Base-by-base conservation (phyloP, 192 early-diverging fungal genomes). In the Lobulomyces angularis region DNA sequence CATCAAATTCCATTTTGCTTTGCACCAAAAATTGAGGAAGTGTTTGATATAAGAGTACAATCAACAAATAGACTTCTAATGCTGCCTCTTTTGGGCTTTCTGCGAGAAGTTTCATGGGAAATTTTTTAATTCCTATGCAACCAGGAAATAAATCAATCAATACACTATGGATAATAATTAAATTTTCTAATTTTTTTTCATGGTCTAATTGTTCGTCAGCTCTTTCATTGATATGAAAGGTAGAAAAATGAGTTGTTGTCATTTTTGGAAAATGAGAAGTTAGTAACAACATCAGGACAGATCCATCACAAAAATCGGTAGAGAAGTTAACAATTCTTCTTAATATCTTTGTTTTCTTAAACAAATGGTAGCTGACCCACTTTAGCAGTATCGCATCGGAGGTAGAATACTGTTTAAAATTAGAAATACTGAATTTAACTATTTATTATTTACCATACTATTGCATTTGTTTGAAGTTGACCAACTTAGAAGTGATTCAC, bases 21-120 rank as follows among this genome's bases (percentile, higher is more conserved):
- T 53, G 40, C 2, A 65, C 51, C 4, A 72, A 31, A 43, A 64
- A 72, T 20, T 39, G n/a, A 6, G 69, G 69, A 5, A 72, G 43
- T 3, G 57, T 65, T 40, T 72, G 62, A 40, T 60, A 64, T 12
- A 72, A 43, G 29, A 72, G 62, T 6, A 61, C 18, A 8, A 58
- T 35, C 2, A 72, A 45, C 3, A 72, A 37, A 8, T 51, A 27
- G n/a, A 55, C 35, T 18, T 72, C 59, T 3, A 65, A 23, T 21
- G 5, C 26, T 18, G 20, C 32, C 17, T n/a, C n/a, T n/a, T n/a
- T n/a, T n/a, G n/a, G n/a, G n/a, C n/a, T n/a, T n/a, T n/a, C n/a
- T n/a, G n/a, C n/a, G n/a, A n/a, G n/a, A n/a, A n/a, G n/a, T n/a
- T n/a, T n/a, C n/a, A n/a, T n/a, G n/a, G n/a, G n/a, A n/a, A n/a